Base-by-base conservation (phyloP, 1,284 basidiomycete species). In the Ceratobasidium sp. region DNA sequence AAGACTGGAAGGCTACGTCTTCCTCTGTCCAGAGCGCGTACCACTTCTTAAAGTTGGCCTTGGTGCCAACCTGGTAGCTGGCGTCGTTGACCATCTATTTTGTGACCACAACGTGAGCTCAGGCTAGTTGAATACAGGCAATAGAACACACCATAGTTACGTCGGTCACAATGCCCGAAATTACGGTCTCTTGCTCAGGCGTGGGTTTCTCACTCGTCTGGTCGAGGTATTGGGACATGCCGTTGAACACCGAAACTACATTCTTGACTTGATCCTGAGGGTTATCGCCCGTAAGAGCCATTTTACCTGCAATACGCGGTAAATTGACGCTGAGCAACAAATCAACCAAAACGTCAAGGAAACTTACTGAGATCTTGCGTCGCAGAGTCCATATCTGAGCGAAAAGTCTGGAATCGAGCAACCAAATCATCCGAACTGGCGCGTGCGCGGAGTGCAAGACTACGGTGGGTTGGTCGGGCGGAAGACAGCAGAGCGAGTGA, bases 401-500 rank as follows among this genome's bases (percentile, higher is more conserved):
- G 24, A 29, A 71, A 59, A 2, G 13, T 49, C 37, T 46, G 16
- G 14, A 61, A 43, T 22, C 29, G 9, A 39, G 19, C 22, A 27
- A 69, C 65, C 27, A n/a, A 19, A 2, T 31, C 39, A 9, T 58
- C 65, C 37, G 37, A 22, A 56, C n/a, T 14, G 16, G 27, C 31
- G 9, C 54, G 54, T 7, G 54, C 54, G 22, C 19, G 54, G 3
- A 58, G 51, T 37, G 24, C 31, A 56, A 54, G 8, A 39, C 27
- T 37, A 11, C 29, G 64, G 64, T 68, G 64, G 13, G 56, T 61
- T 34, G 68, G 68, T 46, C 41, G 54, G n/a, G 68, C 68, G 29
- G 27, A 5, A 39, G 41, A 43, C 24, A 61, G 31, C 37, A 71
- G 22, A 43, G 37, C 68, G 34, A 71, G 61, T 7, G 68, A 71